Conservation (phyloP, 192 early-diverging fungal genomes). For the Gaertneriomyces semiglobifer region DNA sequence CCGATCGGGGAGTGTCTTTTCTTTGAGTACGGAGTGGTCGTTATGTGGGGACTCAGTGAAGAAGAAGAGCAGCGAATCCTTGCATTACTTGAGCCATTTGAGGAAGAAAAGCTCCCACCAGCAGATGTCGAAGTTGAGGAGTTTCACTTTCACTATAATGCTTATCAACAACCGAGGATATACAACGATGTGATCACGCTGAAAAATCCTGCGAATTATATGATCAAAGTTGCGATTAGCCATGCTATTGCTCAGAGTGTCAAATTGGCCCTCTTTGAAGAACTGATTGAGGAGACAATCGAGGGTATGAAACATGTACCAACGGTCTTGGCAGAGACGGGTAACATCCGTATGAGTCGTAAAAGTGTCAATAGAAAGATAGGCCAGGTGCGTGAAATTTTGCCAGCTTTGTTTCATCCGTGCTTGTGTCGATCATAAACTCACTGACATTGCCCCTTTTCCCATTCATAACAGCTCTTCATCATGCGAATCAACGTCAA, state of each 20-base stretch:
- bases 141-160: constrained; percentile 79
- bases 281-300: constrained; percentile 89
- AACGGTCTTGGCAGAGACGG: constrained; percentile 87
- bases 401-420: too few species aligned
- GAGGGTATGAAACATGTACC: constrained; percentile 82
- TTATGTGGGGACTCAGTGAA: constrained; percentile 93
- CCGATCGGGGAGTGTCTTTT: constrained; percentile 70
- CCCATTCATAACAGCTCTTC: constrained; percentile 49
- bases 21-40: constrained; percentile 93
- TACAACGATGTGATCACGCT: constrained; percentile 86
- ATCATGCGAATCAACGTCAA: constrained; percentile 79
- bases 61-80: constrained; percentile 76
- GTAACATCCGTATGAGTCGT: constrained; percentile 84
- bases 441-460: too few species aligned
- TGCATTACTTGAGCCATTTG: constrained; percentile 65
- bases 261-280: constrained; percentile 91
- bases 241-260: constrained; percentile 94
- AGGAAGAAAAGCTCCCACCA: constrained; percentile 59
- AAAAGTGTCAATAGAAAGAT: constrained; percentile 93
- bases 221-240: constrained; percentile 91
- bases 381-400: constrained; percentile 37
- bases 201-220: constrained; percentile 61
- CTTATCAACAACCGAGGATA: constrained; percentile 60
- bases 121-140: constrained; percentile 69
- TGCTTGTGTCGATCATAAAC: too few species aligned